Evolutionary conservation across 257 asterid genomes (phyloP), one percentile per base, ranked within the genome.

Genomic region (Primulina eburnea): DNA sequence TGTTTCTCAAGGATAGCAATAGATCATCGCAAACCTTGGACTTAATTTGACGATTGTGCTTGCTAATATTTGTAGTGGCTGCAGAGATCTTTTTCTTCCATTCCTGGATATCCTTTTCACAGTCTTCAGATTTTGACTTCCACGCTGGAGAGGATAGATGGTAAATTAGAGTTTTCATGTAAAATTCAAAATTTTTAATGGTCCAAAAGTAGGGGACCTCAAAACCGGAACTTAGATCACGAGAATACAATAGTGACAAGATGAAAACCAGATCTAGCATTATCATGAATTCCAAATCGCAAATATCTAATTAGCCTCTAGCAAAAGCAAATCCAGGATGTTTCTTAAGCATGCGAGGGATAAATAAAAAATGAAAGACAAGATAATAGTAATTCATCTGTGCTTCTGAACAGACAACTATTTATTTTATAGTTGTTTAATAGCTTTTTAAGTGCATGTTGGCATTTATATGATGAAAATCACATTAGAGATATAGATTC

Each of bases 1-100:
- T 10, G 28, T 26, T 75, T 65, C 69, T 28, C 60, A 37, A 62
- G 21, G 60, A 64, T 68, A 68, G 68, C 29, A 69, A 47, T 77
- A 16, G 6, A 50, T 40, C 20, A 71, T 37, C 60, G 67, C 83
- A 33, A 70, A 94, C 99, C 99, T 94, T 91, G 26, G 96, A 83
- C 80, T 89, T 94, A 66, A 85, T 94, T 77, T 85, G 97, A 71
- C 97, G 99, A 70, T 82, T 88, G 82, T 83, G 96, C 78, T 94
- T 89, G 80, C 89, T 80, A 73, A 94, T 86, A 80, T 83, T 89
- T 64, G 96, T 91, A 73, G 99, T 94, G 53, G 90, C 97, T 75
- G 91, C 87, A 43, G 99, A 89, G 33, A 85, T 88, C 85, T 84
- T 89, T 82, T 80, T 91, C 86, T 86, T 83, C 97, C 89, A 91